Base-by-base conservation (phyloP, 2,329 filamentous ascomycete species). In the Pseudogymnoascus sp. region DNA sequence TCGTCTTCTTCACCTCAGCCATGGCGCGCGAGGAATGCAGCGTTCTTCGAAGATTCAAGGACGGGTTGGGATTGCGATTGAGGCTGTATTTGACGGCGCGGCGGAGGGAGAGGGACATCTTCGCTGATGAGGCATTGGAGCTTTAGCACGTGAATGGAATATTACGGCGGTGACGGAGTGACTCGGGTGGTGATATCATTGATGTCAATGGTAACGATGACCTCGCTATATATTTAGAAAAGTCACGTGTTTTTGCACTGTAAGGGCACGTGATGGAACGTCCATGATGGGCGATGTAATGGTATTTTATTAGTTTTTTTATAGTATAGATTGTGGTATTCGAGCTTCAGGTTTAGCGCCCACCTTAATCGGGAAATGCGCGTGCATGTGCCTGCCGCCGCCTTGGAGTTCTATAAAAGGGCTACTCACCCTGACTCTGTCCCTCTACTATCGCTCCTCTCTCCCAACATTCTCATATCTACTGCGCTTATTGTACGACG, bases 121-220 rank as follows among this genome's bases (percentile, higher is more conserved):
- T 54, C 47, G 47, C 47, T n/a, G 47, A 54, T 7, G 26, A 54
- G 26, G 47, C 47, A 54, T 54, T 34, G 14, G 8, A n/a, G 26
- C 4, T 12, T 54, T 54, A 29, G 47, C 47, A 54, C 47, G 47
- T 54, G 47, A 54, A 54, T 31, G 26, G 4, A n/a, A 54, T 54
- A 54, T 34, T 54, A 54, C 34, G n/a, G 14, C 31, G n/a, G 47
- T 54, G 47, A 54, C 47, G 47, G 47, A 54, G 47, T 34, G 47
- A 18, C 11, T 31, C 5, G 2, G 23, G 47, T 31, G 47, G 26
- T 54, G 47, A 54, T 54, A 54, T 54, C 47, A 54, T 54, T 54
- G 47, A 54, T 34, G 26, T 31, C n/a, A 18, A 54, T 54, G 47
- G n/a, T 23, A 54, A 31, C 26, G n/a, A 54, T 54, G 47, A 54